A percentile compares a stretch with the other conserved stretches of the same genome.
Evolutionary conservation across 768 basidiomycete genomes (phyloP).

Genomic region (Tephrocybe sp.): DNA sequence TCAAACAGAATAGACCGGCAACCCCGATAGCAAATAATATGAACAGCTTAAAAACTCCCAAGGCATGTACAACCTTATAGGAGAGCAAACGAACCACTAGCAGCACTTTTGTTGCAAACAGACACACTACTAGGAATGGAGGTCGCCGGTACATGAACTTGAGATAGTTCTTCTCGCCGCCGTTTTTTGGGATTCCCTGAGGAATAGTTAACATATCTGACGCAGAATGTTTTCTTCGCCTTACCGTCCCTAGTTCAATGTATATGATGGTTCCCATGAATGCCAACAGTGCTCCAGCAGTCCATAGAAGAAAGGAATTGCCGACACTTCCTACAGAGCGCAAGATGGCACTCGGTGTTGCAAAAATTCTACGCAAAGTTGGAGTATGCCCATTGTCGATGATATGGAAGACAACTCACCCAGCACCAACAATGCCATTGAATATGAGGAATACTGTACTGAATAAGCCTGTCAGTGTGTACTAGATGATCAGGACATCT

Average conservation of each 20-base stretch:
- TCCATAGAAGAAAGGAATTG: slow-evolving; percentile 64
- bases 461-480: slow-evolving; percentile 46
- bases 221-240: slow-evolving; percentile 15
- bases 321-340: slow-evolving; percentile 67
- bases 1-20: too few species aligned
- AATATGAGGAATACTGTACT: slow-evolving; percentile 65
- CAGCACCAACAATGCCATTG: slow-evolving; percentile 69
- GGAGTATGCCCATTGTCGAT: not conserved
- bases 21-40: too few species aligned
- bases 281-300: slow-evolving; percentile 61
- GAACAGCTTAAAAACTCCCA: too few species aligned
- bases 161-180: slow-evolving; percentile 74
- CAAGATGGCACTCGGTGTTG: slow-evolving; percentile 63
- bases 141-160: slow-evolving; percentile 64
- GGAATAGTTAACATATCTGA: not conserved
- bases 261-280: slow-evolving; percentile 66
- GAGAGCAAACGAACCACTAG: slow-evolving; percentile 52
- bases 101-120: slow-evolving; percentile 54
- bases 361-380: slow-evolving; percentile 52
- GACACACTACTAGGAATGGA: slow-evolving; percentile 55
- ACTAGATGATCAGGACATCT: too few species aligned
- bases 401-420: slow-evolving; percentile 34
- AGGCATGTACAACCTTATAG: too few species aligned
- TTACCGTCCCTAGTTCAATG: slow-evolving; percentile 67
- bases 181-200: slow-evolving; percentile 64